Base-by-base conservation (phyloP, 129 eudicot species). In the Arctium minus region DNA sequence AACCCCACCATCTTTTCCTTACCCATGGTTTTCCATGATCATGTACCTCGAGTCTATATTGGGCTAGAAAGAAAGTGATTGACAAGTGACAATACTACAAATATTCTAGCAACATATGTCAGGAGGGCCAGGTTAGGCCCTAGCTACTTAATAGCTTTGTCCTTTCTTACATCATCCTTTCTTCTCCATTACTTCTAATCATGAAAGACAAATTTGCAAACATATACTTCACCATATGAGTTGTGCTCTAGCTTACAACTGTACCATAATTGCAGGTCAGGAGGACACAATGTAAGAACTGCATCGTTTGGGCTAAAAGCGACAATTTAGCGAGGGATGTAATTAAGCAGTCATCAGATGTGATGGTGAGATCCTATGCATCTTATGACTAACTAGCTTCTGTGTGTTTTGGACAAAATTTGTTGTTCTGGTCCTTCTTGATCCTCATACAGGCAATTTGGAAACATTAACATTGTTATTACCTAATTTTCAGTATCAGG, bases 221-320 rank as follows among this genome's bases (percentile, higher is more conserved):
- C 79, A 74, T 75, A 64, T 30, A 56, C n/a, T 62, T 81, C 22
- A 5, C 15, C 40, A 29, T 22, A 48, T 18, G 70, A 33, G 22
- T 64, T 67, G 15, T 79, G 72, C 22, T 64, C 17, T 46, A 69
- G 80, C 69, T 80, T 74, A 68, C 36, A 75, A 69, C 31, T 32
- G 44, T 40, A 65, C 44, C 38, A 78, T 74, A 74, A 75, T 81
- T 90, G 86, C 92, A 96, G 99, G 89, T 96, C 77, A 87, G 86
- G 84, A 91, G 83, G 82, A 85, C 97, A 73, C 85, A 76, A 38
- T 96, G 99, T 80, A 88, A 83, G 53, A 96, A 96, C 86, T 96
- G 99, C 84, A 44, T 96, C 48, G 90, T 93, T 62, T 93, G 99
- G 99, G 93, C 98, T 18, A 96, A 93, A 90, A 96, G 98, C 48